Conservation (phyloP, 768 basidiomycete species). For the Candolleomyces efflorescens region DNA sequence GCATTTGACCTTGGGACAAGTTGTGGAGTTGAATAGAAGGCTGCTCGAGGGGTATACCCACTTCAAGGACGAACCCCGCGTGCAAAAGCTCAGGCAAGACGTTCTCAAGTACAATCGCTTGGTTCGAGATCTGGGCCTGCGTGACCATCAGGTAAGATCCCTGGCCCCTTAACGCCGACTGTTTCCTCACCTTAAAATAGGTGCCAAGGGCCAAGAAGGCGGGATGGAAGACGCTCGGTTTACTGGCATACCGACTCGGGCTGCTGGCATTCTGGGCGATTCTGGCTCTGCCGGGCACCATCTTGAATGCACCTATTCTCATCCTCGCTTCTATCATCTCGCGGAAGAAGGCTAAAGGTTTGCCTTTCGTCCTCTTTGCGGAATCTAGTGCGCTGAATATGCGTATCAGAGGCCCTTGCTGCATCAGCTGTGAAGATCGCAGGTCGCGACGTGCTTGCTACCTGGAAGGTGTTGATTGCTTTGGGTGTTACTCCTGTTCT, state of each 20-base stretch:
- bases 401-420: conserved; percentile 81
- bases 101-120: conserved; percentile 89
- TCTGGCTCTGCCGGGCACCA: conserved; percentile 84
- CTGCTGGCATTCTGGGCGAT: conserved; percentile 79
- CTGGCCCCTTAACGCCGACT: neutral
- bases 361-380: neutral
- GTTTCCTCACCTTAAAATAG: conserved; percentile 29
- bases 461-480: conserved; percentile 96
- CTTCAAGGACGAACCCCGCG: conserved; percentile 89
- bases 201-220: conserved; percentile 86
- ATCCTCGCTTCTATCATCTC: conserved; percentile 85
- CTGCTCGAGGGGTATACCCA: conserved; percentile 90
- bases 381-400: neutral
- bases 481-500: conserved; percentile 86
- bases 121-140: conserved; percentile 83
- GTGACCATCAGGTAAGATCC: conserved; percentile 79
- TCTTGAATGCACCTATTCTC: conserved; percentile 92
- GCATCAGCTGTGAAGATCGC: conserved; percentile 94
- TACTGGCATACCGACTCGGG: conserved; percentile 77
- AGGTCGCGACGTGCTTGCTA: conserved; percentile 93
- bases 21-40: conserved; percentile 90
- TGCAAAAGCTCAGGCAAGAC: conserved; percentile 72
- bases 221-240: conserved; percentile 79
- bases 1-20: conserved; percentile 90
- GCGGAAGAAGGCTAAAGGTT: conserved; percentile 85